phyloP scores from a whole-genome alignment of 148 eudicot genomes.

The Fagopyrum homotropicum region DNA sequence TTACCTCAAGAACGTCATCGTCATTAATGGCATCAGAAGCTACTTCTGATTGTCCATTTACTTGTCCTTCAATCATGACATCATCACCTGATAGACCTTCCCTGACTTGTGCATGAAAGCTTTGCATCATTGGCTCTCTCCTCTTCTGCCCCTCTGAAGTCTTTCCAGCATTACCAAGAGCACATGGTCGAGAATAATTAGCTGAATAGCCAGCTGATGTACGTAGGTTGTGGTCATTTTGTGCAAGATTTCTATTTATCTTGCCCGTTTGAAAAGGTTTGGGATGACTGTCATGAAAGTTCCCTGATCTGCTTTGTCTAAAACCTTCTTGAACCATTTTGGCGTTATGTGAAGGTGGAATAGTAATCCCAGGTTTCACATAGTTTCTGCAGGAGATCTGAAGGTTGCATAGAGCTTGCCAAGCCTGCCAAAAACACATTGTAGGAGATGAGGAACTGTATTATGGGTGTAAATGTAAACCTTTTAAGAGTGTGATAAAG shows the following conservation, averaged over 20 bases:
- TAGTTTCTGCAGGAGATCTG: slow-evolving; percentile 54
- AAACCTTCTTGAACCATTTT: slow-evolving; percentile 24
- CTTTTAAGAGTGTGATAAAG: not conserved
- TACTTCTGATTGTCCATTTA: slow-evolving; percentile 26
- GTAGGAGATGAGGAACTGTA: not conserved
- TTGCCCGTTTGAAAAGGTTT: slow-evolving; percentile 28
- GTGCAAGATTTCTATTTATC: slow-evolving; percentile 25
- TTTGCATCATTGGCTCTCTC: slow-evolving; percentile 18
- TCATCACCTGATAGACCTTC: slow-evolving; percentile 28
- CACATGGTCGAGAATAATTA: slow-evolving; percentile 18
- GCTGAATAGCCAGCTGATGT: slow-evolving; percentile 22
- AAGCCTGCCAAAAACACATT: slow-evolving; percentile 54
- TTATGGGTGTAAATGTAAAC: slow-evolving; percentile 1
- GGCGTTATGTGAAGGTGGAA: slow-evolving; percentile 37
- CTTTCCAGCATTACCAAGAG: slow-evolving; percentile 28
- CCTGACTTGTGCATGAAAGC: slow-evolving; percentile 20
- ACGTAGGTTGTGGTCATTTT: slow-evolving; percentile 21
- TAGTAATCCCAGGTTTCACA: slow-evolving; percentile 59
- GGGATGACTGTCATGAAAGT: slow-evolving; percentile 20
- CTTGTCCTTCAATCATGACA: slow-evolving; percentile 21
- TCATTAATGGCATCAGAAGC: slow-evolving; percentile 34
- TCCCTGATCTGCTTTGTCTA: slow-evolving; percentile 23
- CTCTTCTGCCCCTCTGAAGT: slow-evolving; percentile 24
- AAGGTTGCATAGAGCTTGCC: slow-evolving; percentile 67
- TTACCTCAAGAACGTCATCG: slow-evolving; percentile 91